These are phyloP conservation scores for Schizochytrium sp. DNA, from an alignment of 108 stramenopile species.

Conservation along the genomic window DNA sequence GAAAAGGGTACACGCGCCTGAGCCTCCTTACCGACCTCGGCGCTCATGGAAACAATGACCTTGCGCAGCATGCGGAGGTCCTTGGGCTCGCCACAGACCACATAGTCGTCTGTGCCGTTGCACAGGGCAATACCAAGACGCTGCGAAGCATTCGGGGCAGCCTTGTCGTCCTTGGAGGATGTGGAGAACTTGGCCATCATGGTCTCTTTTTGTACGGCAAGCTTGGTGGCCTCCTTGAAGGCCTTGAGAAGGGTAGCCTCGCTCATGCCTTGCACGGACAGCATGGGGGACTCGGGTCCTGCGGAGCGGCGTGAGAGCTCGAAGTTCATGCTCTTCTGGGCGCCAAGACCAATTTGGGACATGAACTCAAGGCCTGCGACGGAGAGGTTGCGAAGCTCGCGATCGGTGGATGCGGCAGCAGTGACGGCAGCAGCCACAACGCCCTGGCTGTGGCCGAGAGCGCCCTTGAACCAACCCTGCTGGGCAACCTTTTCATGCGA, in stretches of 20 bases:
- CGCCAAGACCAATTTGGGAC: background rate
- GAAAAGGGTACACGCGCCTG: constrained; percentile 59
- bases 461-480: background rate
- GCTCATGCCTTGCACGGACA: constrained; percentile 40
- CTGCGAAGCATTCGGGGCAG: background rate
- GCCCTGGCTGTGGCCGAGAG: constrained; percentile 59
- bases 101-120: constrained; percentile 12
- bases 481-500: background rate
- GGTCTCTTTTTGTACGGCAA: background rate
- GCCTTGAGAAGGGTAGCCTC: background rate
- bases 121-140: background rate
- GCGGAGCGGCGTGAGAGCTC: background rate
- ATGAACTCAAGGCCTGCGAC: background rate
- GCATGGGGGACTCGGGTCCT: constrained; percentile 19
- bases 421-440: constrained; percentile 7
- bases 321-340: background rate
- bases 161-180: background rate
- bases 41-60: background rate
- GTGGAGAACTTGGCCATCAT: background rate
- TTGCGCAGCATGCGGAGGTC: background rate
- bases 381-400: background rate
- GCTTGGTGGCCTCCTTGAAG: background rate
- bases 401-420: background rate
- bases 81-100: constrained; percentile 35
- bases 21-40: constrained; percentile 38